Conservation (phyloP, 2,329 filamentous ascomycete species). For the Aspergillus bombycis region DNA sequence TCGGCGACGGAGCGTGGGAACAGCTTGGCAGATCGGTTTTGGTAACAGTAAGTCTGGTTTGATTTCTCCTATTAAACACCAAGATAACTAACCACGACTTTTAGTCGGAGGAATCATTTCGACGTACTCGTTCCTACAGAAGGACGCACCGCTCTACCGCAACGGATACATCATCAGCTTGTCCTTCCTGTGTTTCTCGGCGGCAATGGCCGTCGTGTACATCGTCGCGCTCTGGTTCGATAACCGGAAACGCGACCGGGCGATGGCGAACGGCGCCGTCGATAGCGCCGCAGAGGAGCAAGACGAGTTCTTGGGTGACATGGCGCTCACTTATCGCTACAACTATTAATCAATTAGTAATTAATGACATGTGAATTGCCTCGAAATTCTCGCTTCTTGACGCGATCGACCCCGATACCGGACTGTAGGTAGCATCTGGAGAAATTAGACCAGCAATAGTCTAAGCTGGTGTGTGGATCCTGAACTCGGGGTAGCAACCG, state of each 20-base stretch:
- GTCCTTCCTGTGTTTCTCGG: slow-evolving; percentile 71
- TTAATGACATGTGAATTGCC: neutral
- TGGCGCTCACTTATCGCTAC: slow-evolving; percentile 48
- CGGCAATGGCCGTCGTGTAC: slow-evolving; percentile 51
- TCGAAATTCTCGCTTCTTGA: neutral
- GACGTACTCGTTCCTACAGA: slow-evolving; percentile 68
- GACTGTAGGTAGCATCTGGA: neutral
- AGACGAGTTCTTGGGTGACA: slow-evolving; percentile 41
- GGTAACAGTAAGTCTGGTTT: slow-evolving; percentile 58
- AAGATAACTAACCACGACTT: slow-evolving; percentile 8
- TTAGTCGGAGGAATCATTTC: slow-evolving; percentile 76
- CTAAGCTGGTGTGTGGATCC: neutral
- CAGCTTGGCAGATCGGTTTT: slow-evolving; percentile 77
- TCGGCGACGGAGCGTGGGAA: slow-evolving; percentile 69
- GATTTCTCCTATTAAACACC: neutral
- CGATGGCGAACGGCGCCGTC: slow-evolving; percentile 24
- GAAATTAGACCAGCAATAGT: neutral
- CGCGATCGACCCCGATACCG: neutral
- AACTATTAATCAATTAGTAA: slow-evolving; percentile 32
- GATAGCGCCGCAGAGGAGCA: slow-evolving; percentile 31
- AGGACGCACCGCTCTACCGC: slow-evolving; percentile 69
- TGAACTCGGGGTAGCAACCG: neutral
- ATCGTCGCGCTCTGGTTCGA: slow-evolving; percentile 40
- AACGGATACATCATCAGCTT: slow-evolving; percentile 79
- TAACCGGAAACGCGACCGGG: slow-evolving; percentile 44